Evolutionary conservation across 2,329 filamentous ascomycete genomes (phyloP), one percentile per base, ranked within the genome.

Genomic region (Epichloe brachyelytri): DNA sequence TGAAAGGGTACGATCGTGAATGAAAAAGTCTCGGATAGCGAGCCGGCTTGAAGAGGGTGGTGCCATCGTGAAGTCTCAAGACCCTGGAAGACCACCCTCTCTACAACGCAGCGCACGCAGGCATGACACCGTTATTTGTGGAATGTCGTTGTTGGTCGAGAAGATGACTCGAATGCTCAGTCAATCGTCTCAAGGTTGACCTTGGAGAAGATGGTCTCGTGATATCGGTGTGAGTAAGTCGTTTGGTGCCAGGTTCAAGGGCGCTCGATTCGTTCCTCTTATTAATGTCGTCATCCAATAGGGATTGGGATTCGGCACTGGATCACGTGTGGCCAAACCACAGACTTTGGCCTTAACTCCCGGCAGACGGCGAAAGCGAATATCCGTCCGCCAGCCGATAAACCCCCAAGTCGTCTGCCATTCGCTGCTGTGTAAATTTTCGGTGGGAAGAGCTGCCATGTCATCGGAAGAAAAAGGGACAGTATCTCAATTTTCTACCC

Each of bases 41-140:
- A 66, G 63, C 62, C 58, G 63, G 61, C 64, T 69, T 68, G 65
- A 64, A 63, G 73, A 77, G 72, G 73, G 73, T 75, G 74, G 73
- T 74, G 70, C 76, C 77, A 79, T 79, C 65, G 70, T 68, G 68
- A 71, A 67, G 60, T 62, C 63, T 65, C 66, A 51, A 47, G 51
- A 49, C 63, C 68, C 50, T 58, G 56, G 55, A 43, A 37, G 33
- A 63, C 69, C 63, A 63, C 66, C 75, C 73, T 77, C 74, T 76
- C 72, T 76, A 79, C 57, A 72, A 72, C 54, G 69, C 69, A 74
- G 69, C 69, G 67, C 63, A 64, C 65, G 66, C 64, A 55, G 67
- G 53, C 58, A 64, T 60, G 30, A 26, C 20, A 20, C 37, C 15
- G 17, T 34, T 55, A 5, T 7, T 2, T 15, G 22, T 44, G 17